Evolutionary conservation across 2,329 filamentous ascomycete genomes (phyloP).

Genomic region (Colletotrichum sp.): DNA sequence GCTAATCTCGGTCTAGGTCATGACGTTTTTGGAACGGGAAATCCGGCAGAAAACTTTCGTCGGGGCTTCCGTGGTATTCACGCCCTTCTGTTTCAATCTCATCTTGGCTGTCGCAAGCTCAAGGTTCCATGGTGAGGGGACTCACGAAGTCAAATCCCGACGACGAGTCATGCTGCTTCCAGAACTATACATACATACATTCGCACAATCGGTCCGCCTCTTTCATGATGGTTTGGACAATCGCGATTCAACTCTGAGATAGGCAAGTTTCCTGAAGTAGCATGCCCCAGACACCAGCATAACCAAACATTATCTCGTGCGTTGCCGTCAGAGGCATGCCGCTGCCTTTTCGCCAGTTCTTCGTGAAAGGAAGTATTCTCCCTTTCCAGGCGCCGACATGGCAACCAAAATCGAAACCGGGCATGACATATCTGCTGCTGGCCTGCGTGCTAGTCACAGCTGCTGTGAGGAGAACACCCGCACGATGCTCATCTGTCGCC

Average conservation of each 20-base stretch:
- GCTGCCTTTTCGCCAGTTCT: background rate
- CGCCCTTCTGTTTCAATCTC: background rate
- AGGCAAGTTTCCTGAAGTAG: background rate
- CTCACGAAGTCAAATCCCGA: background rate
- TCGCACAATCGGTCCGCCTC: background rate
- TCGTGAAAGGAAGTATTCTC: background rate
- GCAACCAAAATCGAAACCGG: background rate
- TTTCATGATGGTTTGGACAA: rapidly evolving
- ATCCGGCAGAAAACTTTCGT: background rate
- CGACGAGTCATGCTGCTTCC: background rate
- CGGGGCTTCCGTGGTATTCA: background rate
- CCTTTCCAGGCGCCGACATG: background rate
- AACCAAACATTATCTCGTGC: background rate
- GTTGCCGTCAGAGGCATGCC: background rate
- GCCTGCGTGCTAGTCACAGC: background rate
- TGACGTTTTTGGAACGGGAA: background rate
- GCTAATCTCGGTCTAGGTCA: background rate
- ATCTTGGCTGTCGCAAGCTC: background rate
- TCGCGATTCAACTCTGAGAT: background rate
- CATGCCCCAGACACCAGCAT: background rate
- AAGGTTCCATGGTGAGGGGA: background rate
- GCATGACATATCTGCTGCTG: background rate
- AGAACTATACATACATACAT: background rate
- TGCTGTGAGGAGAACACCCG: background rate
- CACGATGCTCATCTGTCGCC: background rate